These are phyloP conservation scores for Cladorrhinum samala DNA, from an alignment of 495 filamentous ascomycete species.

Conservation along the genomic window DNA sequence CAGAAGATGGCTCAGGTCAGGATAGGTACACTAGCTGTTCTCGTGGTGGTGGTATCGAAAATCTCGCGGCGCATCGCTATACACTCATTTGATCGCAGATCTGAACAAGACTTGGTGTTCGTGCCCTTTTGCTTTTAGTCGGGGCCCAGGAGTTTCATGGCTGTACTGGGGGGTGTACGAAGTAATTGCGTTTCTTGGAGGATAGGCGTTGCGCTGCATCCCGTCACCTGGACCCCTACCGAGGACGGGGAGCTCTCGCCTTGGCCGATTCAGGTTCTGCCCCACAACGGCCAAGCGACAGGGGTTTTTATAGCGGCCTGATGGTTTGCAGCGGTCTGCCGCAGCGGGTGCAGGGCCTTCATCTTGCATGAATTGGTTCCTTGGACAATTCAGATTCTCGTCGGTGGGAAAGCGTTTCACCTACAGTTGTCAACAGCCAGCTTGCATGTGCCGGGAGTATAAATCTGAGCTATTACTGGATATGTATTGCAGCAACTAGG, in stretches of 20 bases:
- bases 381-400: background rate
- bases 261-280: conserved; percentile 8
- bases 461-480: too few species aligned
- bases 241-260: conserved; percentile 13
- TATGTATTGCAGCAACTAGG: too few species aligned
- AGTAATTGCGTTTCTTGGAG: conserved; percentile 7
- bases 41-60: too few species aligned
- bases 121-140: background rate
- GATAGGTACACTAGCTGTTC: too few species aligned
- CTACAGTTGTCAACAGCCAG: background rate
- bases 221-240: conserved; percentile 7
- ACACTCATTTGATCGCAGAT: too few species aligned
- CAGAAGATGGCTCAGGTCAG: too few species aligned
- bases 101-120: too few species aligned
- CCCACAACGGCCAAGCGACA: background rate
- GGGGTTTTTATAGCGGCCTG: conserved; percentile 6
- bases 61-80: background rate
- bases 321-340: conserved; percentile 2
- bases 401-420: background rate
- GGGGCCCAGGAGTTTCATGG: conserved; percentile 20
- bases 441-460: too few species aligned
- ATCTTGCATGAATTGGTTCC: conserved; percentile 11
- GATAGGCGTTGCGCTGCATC: conserved; percentile 23
- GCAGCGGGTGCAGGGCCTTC: background rate
- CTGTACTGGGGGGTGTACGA: too few species aligned